Conservation (phyloP, 164 flowering plant genomes). For the Magnolia officinalis region DNA sequence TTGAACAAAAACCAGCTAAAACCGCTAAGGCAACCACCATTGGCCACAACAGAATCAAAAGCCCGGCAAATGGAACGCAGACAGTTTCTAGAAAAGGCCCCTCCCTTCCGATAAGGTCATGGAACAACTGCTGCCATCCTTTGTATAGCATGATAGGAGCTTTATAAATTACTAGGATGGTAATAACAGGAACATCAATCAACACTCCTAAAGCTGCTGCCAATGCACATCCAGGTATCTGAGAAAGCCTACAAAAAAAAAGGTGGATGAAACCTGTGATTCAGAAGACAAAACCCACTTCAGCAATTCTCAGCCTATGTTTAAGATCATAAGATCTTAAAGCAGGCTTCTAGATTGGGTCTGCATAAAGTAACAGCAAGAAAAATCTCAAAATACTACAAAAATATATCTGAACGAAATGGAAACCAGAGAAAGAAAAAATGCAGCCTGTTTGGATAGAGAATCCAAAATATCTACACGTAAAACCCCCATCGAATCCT, state of each 20-base stretch:
- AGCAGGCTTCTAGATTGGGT: neutral
- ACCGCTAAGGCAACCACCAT: slow-evolving; percentile 22
- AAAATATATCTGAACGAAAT: neutral
- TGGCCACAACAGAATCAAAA: slow-evolving; percentile 39
- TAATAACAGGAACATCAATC: slow-evolving; percentile 32
- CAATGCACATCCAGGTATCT: slow-evolving; percentile 36
- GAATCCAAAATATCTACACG: too few relatives aligned
- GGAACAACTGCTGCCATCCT: slow-evolving; percentile 33
- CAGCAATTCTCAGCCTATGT: neutral
- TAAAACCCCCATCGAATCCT: too few relatives aligned
- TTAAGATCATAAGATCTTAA: neutral
- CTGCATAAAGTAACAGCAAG: neutral
- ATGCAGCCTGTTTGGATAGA: too few relatives aligned
- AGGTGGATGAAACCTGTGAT: neutral
- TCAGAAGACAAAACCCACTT: neutral
- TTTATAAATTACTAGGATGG: slow-evolving; percentile 29
- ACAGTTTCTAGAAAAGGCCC: slow-evolving; percentile 41
- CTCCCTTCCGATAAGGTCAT: slow-evolving; percentile 39
- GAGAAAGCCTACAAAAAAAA: slow-evolving; percentile 25
- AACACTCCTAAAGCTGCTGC: slow-evolving; percentile 27
- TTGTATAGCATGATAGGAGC: slow-evolving; percentile 35
- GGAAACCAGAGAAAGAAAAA: neutral
- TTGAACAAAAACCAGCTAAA: slow-evolving; percentile 23
- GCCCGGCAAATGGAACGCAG: slow-evolving; percentile 45
- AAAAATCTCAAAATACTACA: neutral